Percentiles rank a stretch among this genome's conserved stretches.
Evolutionary conservation across 2,329 filamentous ascomycete genomes (phyloP).

Genomic region (Epichloe sibirici): DNA sequence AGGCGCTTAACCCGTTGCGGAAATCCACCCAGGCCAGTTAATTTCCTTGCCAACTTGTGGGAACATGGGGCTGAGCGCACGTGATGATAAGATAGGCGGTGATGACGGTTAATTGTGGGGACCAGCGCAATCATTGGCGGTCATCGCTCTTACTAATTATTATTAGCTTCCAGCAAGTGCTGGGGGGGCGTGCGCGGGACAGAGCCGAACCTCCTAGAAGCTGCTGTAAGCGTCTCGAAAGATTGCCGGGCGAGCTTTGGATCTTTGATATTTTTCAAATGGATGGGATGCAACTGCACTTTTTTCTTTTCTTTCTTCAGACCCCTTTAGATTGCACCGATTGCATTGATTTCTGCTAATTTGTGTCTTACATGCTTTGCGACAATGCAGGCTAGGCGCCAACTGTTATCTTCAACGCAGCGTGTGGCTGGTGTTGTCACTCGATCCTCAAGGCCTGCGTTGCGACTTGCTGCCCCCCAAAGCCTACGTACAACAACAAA

Average conservation of each 20-base stretch:
- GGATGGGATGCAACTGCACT: neutral
- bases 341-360: neutral
- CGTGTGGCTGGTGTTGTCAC: constrained; percentile 21
- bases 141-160: no score
- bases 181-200: neutral
- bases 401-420: constrained; percentile 26
- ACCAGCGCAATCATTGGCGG: neutral
- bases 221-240: constrained; percentile 16
- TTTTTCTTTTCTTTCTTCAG: constrained; percentile 2
- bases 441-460: constrained; percentile 17
- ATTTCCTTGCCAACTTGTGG: constrained; percentile 9
- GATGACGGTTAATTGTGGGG: neutral
- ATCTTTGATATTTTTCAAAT: constrained; percentile 8
- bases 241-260: neutral
- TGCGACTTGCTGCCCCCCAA: constrained; percentile 14
- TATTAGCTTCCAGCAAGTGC: neutral
- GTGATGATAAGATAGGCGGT: constrained; percentile 25
- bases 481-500: constrained; percentile 9
- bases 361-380: neutral
- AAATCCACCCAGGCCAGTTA: constrained; percentile 6
- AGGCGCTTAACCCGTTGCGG: constrained; percentile 22
- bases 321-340: neutral
- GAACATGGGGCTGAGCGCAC: constrained; percentile 23
- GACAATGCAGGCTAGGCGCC: constrained; percentile 30
- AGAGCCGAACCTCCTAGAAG: constrained; percentile 29